Evolutionary conservation across 768 basidiomycete species (phyloP), one percentile per base, ranked within the genome.

Genomic region (Trametes punicea): DNA sequence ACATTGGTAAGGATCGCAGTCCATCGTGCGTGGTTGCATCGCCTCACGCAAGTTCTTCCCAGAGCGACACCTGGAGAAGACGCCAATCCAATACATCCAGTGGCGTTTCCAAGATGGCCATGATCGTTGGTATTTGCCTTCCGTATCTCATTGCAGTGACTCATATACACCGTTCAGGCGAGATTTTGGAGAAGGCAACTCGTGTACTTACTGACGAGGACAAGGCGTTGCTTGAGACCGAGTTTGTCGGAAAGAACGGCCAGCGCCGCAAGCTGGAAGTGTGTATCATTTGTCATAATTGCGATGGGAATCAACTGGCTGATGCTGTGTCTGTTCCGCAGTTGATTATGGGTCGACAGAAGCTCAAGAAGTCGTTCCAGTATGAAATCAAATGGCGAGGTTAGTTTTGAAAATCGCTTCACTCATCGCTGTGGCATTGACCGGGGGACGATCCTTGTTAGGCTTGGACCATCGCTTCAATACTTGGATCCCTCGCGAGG

Each of bases 101-200:
- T 98, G 95, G 95, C 89, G 95, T 64, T 98, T 94, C 83, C 95
- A 98, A 70, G 95, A 97, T 71, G 96, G 95, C 46, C 90, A 96
- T 72, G 95, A 98, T 79, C 89, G 93, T 90, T 70, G 62, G 84
- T 77, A 9, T 53, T 16, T 62, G 16, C 6, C 39, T 53, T 13
- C 42, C 9, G 42, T 34, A 42, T n/a, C n/a, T n/a, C n/a, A n/a
- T n/a, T n/a, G n/a, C n/a, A n/a, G n/a, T 57, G 61, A 21, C 30
- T 38, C 51, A 18, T 16, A n/a, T 26, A 6, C 18, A 25, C 46
- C 42, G 58, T 45, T 56, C n/a, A 91, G 88, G 88, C 62, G 95
- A 98, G 74, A 74, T 96, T 31, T 65, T 97, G 61, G 92, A 95
- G 73, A 97, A 98, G 72, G 84, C 82, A 5, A 94, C 93, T 4